phyloP scores from a whole-genome alignment of 352 stramenopile genomes.

The Phytophthora sojae region DNA sequence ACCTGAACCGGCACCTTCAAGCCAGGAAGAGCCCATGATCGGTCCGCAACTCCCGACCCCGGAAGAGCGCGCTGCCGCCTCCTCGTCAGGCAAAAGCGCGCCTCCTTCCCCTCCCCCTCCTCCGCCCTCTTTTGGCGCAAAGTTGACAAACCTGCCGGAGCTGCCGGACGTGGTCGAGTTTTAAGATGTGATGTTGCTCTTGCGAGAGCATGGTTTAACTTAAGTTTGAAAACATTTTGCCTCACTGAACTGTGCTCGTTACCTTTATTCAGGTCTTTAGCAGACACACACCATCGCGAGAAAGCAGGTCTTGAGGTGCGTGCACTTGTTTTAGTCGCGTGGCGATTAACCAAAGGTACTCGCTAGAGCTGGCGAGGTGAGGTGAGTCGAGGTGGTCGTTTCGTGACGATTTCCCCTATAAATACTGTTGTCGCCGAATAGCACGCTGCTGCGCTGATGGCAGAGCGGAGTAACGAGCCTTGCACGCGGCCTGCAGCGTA shows the following conservation, averaged over 20 bases:
- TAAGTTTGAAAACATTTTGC: slow-evolving; percentile 36
- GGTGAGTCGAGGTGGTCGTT: slow-evolving; percentile 13
- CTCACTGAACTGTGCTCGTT: neutral
- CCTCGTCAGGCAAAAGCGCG: slow-evolving; percentile 27
- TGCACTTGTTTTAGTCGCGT: neutral
- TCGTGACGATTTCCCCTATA: slow-evolving; percentile 20
- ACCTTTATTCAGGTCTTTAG: neutral
- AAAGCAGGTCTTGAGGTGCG: neutral
- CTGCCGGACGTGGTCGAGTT: slow-evolving; percentile 65
- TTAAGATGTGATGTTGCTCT: slow-evolving; percentile 32
- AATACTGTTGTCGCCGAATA: slow-evolving; percentile 14
- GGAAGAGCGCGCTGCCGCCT: slow-evolving; percentile 35
- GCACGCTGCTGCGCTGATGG: slow-evolving; percentile 4
- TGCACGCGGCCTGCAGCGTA: slow-evolving; percentile 7
- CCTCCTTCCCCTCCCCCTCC: slow-evolving; percentile 24
- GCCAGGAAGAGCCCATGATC: slow-evolving; percentile 49
- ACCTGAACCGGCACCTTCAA: slow-evolving; percentile 27
- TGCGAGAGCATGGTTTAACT: slow-evolving; percentile 35
- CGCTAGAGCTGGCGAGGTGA: neutral
- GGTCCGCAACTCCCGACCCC: slow-evolving; percentile 52
- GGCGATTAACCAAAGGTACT: neutral
- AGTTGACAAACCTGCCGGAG: slow-evolving; percentile 51
- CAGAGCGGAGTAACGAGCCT: slow-evolving; percentile 6
- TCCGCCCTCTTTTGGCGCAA: slow-evolving; percentile 18
- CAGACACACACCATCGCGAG: neutral